phyloP scores from a whole-genome alignment of 768 basidiomycete genomes.

The Macrolepiota dolichaula region DNA sequence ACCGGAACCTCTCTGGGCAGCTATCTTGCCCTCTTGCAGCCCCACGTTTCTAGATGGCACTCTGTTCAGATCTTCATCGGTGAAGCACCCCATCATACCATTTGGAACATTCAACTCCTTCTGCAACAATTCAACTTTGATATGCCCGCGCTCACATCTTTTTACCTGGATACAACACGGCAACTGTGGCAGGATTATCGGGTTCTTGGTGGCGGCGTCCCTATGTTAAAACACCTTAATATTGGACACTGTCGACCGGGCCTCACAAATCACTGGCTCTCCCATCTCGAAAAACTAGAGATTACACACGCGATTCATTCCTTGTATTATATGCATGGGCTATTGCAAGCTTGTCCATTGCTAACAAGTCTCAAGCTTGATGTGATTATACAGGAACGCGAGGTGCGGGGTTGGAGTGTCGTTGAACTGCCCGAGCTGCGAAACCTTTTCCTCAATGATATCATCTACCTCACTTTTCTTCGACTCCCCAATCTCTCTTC shows the following conservation, averaged over 20 bases:
- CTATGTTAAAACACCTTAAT: not conserved
- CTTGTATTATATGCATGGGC: constrained; percentile 8
- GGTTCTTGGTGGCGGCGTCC: constrained; percentile 2
- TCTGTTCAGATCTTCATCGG: constrained; percentile 7
- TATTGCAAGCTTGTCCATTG: constrained; percentile 5
- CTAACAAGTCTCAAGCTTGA: constrained; percentile 9
- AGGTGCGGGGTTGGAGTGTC: not conserved
- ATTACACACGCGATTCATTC: constrained; percentile 7
- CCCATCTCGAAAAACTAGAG: constrained; percentile 4
- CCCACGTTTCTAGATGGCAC: constrained; percentile 7
- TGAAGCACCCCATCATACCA: constrained; percentile 8
- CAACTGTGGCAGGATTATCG: constrained; percentile 11
- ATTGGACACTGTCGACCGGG: constrained; percentile 13
- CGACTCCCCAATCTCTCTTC: constrained; percentile 7
- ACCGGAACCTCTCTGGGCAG: constrained; percentile 2
- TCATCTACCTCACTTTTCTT: constrained; percentile 11
- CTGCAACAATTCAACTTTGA: constrained; percentile 13
- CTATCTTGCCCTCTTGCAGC: constrained; percentile 4
- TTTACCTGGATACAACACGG: constrained; percentile 11
- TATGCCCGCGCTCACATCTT: constrained; percentile 8
- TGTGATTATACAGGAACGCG: constrained; percentile 7
- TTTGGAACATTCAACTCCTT: constrained; percentile 12
- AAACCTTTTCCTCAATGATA: constrained; percentile 3
- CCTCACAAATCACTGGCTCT: constrained; percentile 10
- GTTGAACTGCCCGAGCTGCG: not conserved